Base-by-base conservation (phyloP, 257 asterid species). In the Solanum infundibuliforme region DNA sequence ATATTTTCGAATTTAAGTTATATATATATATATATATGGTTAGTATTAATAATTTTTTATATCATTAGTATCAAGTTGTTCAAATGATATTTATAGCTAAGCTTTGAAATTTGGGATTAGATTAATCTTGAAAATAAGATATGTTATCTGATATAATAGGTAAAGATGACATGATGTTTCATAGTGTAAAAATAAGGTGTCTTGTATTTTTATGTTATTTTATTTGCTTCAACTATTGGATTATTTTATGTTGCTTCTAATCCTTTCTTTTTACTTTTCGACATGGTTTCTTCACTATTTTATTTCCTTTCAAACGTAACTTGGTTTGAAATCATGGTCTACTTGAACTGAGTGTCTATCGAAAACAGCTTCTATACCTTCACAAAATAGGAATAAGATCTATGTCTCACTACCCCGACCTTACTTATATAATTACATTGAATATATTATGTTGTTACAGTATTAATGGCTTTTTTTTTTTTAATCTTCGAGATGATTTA, bases 401-500 rank as follows among this genome's bases (percentile, higher is more conserved):
- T 66, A 5, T 5, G 6, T 25, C 32, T 55, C 29, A 0, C 4
- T 65, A 14, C 6, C 2, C 1, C 16, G 6, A n/a, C 4, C 0
- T 0, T n/a, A 25, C 2, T n/a, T 12, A 0, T 66, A 21, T 11
- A 25, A 66, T 3, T 66, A 25, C 31, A 10, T 0, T n/a, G 0
- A n/a, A n/a, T 65, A 65, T 65, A 5, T 65, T 65, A 65, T 60
- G 5, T 60, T 4, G 0, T 62, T 23, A 2, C 12, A 65, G 16
- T 5, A 65, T 65, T 3, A 68, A 7, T 68, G 23, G 3, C 1
- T 1, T 14, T 0, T 6, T 25, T 65, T 12, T 31, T 1, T 7
- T 14, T 18, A 55, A 32, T 31, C 25, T 5, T n/a, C 0, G 4
- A 27, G 55, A 75, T 83, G 52, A 71, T 34, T 41, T 20, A 66